These are phyloP conservation scores for Arthroderma sp. DNA, from an alignment of 2,329 filamentous ascomycete species.

Conservation along the genomic window DNA sequence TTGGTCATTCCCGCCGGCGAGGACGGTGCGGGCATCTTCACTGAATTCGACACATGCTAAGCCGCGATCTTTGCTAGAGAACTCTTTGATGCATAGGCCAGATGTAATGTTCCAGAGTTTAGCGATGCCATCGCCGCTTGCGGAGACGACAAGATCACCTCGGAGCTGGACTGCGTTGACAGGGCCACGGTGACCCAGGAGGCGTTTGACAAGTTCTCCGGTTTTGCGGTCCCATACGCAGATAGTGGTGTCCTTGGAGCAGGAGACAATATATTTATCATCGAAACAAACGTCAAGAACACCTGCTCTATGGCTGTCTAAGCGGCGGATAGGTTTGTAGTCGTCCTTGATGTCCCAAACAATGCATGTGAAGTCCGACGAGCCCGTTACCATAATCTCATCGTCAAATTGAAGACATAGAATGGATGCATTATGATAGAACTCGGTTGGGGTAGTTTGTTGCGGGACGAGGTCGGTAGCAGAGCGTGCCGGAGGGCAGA, in stretches of 20 bases:
- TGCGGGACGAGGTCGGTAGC: constrained; percentile 39
- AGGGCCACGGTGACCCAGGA: constrained; percentile 76
- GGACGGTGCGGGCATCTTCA: constrained; percentile 84
- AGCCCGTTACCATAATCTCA: constrained; percentile 84
- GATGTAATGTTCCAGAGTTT: constrained; percentile 93
- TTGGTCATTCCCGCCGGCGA: constrained; percentile 89
- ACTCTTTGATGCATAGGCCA: constrained; percentile 79
- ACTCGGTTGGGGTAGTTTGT: constrained; percentile 24
- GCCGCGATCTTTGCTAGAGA: constrained; percentile 78
- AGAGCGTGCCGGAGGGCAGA: constrained; percentile 39
- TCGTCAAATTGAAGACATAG: constrained; percentile 92
- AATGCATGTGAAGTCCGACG: constrained; percentile 82
- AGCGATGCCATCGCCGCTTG: constrained; percentile 82
- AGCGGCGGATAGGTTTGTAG: constrained; percentile 66
- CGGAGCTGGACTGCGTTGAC: constrained; percentile 95
- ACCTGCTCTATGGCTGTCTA: constrained; percentile 68
- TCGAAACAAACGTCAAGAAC: constrained; percentile 93
- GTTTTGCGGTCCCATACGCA: constrained; percentile 86
- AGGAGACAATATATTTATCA: constrained; percentile 83
- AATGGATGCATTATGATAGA: constrained; percentile 80
- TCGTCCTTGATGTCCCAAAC: constrained; percentile 71
- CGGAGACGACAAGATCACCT: constrained; percentile 83
- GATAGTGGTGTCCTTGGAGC: constrained; percentile 89
- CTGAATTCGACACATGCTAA: constrained; percentile 93
- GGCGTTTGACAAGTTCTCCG: constrained; percentile 59